phyloP scores from a whole-genome alignment of 2,329 filamentous ascomycete genomes.

The Chaetomium strumarium region DNA sequence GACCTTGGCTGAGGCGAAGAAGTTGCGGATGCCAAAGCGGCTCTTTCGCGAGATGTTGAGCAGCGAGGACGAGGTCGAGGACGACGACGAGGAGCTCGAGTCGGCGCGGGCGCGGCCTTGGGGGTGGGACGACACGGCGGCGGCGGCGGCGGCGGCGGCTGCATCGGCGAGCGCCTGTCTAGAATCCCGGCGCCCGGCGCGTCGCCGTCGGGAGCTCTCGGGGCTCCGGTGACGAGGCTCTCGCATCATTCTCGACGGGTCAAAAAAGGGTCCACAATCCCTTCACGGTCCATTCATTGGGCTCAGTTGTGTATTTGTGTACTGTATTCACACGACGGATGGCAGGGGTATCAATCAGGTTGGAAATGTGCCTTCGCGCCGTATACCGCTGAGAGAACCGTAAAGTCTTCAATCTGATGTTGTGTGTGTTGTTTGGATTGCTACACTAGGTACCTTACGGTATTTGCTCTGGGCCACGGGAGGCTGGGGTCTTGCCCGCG shows the following conservation, averaged over 20 bases:
- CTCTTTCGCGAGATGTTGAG: constrained; percentile 31
- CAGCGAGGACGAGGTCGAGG: constrained; percentile 32
- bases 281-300: constrained; percentile 23
- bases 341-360: not conserved
- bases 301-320: constrained; percentile 4
- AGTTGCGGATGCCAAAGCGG: constrained; percentile 29
- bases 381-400: not conserved
- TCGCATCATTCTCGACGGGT: constrained; percentile 41
- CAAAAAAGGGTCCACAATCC: constrained; percentile 9
- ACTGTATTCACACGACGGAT: constrained; percentile 11
- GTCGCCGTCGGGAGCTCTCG: constrained; percentile 49
- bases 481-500: constrained; percentile 2
- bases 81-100: constrained; percentile 30
- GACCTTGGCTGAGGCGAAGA: constrained; percentile 27
- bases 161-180: constrained; percentile 34
- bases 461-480: not conserved
- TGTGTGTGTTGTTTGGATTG: constrained; percentile 16
- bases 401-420: not conserved
- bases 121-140: constrained; percentile 12
- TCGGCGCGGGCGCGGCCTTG: constrained; percentile 23
- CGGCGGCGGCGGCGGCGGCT: constrained; percentile 19
- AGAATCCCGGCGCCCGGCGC: constrained; percentile 38
- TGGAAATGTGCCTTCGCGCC: constrained; percentile 2
- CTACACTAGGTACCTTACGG: too few species aligned
- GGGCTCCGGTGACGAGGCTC: constrained; percentile 51